Percentiles rank a stretch among this genome's conserved stretches.
Evolutionary conservation across 768 basidiomycete genomes (phyloP).

Genomic region (Xerocomellus dryophilus): DNA sequence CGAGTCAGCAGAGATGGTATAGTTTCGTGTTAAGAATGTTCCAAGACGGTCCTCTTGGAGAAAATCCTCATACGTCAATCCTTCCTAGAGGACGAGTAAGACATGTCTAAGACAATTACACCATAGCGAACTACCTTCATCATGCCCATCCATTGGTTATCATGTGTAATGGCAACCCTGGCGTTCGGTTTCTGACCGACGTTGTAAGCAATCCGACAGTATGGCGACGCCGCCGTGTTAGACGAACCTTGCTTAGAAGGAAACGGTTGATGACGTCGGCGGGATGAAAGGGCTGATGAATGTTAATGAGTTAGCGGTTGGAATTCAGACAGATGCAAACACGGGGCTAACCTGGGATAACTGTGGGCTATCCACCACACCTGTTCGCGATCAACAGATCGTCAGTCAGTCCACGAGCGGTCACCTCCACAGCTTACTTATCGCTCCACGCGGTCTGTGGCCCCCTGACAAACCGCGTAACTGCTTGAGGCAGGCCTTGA

Average conservation of each 20-base stretch:
- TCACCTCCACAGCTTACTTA: neutral
- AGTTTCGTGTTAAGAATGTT: neutral
- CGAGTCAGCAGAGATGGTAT: neutral
- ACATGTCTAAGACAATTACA: neutral
- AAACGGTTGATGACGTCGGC: neutral
- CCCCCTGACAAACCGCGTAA: neutral
- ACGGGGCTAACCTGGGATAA: neutral
- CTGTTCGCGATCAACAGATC: neutral
- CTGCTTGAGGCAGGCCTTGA: neutral
- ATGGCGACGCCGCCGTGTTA: neutral
- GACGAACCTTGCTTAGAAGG: neutral
- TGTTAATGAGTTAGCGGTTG: neutral
- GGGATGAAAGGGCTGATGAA: constrained; percentile 1
- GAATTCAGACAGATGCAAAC: neutral
- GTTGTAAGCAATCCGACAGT: neutral
- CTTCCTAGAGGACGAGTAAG: neutral
- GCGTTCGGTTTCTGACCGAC: neutral
- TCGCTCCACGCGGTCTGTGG: neutral
- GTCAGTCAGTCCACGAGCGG: neutral
- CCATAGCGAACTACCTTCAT: neutral
- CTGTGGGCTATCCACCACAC: neutral
- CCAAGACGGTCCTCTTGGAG: neutral
- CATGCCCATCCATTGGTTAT: neutral
- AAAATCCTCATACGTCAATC: neutral
- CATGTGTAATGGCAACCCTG: neutral